phyloP scores from a whole-genome alignment of 306 rosid genomes.

The Pterocarpus macrocarpus region DNA sequence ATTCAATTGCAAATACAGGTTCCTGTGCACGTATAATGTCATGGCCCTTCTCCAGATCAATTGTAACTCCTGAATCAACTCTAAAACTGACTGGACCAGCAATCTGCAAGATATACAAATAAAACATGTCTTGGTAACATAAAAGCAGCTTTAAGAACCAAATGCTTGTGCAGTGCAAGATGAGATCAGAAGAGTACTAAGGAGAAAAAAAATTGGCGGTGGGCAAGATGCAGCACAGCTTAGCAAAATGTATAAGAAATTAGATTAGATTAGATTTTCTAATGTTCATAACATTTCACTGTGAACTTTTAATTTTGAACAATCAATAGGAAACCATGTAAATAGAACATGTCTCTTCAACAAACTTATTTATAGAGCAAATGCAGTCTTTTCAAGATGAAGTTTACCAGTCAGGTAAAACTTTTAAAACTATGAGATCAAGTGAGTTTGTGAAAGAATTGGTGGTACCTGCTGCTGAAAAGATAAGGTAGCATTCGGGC shows the following conservation, averaged over 20 bases:
- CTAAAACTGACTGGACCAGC: conserved; percentile 87
- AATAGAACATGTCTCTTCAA: conserved; percentile 19
- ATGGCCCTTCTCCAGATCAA: conserved; percentile 67
- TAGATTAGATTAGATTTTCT: not conserved
- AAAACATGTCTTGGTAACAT: conserved; percentile 8
- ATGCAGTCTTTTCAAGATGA: not conserved
- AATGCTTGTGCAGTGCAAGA: conserved; percentile 10
- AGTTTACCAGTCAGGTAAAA: conserved; percentile 28
- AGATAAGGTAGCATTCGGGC: conserved; percentile 75
- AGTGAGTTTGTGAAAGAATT: conserved; percentile 34
- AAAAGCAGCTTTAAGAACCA: conserved; percentile 18
- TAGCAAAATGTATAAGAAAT: not conserved
- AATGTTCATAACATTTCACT: not conserved
- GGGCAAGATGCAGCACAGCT: not conserved
- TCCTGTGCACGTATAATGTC: conserved; percentile 56
- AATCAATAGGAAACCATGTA: conserved; percentile 11
- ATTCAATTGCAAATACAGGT: conserved; percentile 81
- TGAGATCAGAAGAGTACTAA: not conserved
- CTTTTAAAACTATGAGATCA: conserved; percentile 6
- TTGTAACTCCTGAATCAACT: conserved; percentile 75
- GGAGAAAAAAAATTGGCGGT: not conserved
- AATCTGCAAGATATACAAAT: conserved; percentile 63
- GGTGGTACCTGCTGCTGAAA: conserved; percentile 92
- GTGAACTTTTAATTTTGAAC: conserved; percentile 4
- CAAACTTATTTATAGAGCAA: not conserved